phyloP scores from a whole-genome alignment of 768 basidiomycete genomes.

The Dentipellis fragilis region DNA sequence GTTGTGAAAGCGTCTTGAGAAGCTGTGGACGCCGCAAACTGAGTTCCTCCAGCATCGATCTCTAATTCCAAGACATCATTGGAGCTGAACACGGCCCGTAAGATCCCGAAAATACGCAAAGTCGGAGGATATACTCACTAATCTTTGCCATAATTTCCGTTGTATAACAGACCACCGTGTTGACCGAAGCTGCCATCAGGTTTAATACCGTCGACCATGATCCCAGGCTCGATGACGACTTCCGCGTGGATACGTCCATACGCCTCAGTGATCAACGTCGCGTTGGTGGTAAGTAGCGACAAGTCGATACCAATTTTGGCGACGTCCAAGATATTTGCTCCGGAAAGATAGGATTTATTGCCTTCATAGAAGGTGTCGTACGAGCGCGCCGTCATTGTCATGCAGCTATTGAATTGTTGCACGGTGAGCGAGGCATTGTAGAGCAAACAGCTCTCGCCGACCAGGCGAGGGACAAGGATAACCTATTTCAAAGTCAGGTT shows the following conservation, averaged over 20 bases:
- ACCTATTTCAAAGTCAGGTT: slow-evolving; percentile 3
- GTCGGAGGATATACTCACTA: slow-evolving; percentile 21
- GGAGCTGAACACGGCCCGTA: slow-evolving; percentile 25
- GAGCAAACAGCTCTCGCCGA: slow-evolving; percentile 10
- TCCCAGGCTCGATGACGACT: slow-evolving; percentile 33
- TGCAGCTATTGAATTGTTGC: slow-evolving; percentile 5
- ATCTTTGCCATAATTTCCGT: slow-evolving; percentile 56
- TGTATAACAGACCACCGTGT: slow-evolving; percentile 54
- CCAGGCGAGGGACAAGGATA: slow-evolving; percentile 10
- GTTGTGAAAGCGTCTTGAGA: slow-evolving; percentile 40
- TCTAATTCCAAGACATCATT: slow-evolving; percentile 57
- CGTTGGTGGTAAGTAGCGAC: slow-evolving; percentile 21
- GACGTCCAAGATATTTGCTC: slow-evolving; percentile 59
- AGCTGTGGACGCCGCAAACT: slow-evolving; percentile 32
- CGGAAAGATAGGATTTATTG: slow-evolving; percentile 35
- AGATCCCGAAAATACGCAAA: neutral
- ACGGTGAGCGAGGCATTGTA: slow-evolving; percentile 9
- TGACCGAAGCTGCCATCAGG: slow-evolving; percentile 35
- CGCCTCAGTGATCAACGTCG: slow-evolving; percentile 36
- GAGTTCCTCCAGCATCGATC: slow-evolving; percentile 48
- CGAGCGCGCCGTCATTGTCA: slow-evolving; percentile 7
- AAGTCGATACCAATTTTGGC: slow-evolving; percentile 28
- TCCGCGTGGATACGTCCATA: slow-evolving; percentile 42
- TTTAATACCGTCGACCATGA: slow-evolving; percentile 51
- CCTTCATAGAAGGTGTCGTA: slow-evolving; percentile 12